These are phyloP conservation scores for Linnemannia elongata DNA, from an alignment of 192 early-diverging fungal genomes.

Conservation along the genomic window DNA sequence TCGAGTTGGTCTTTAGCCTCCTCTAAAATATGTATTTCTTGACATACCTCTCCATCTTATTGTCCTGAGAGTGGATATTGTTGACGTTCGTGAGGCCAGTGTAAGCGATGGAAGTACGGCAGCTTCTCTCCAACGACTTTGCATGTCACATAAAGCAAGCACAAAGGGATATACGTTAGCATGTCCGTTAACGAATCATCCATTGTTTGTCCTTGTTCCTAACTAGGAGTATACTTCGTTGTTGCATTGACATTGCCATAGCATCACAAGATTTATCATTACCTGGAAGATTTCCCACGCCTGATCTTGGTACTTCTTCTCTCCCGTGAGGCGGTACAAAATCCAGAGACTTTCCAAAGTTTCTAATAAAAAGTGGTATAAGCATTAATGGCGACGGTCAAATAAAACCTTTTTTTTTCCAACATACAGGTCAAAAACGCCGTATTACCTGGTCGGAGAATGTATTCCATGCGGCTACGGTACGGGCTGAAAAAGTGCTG, in stretches of 20 bases:
- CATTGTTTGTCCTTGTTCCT: too few relatives aligned
- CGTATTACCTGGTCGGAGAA: slow-evolving; percentile 65
- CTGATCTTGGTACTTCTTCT: slow-evolving; percentile 74
- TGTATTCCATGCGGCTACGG: slow-evolving; percentile 41
- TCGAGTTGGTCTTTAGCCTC: not conserved
- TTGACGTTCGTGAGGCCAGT: slow-evolving; percentile 65
- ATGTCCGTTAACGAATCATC: too few relatives aligned
- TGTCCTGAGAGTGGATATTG: slow-evolving; percentile 38
- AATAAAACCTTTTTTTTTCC: too few relatives aligned
- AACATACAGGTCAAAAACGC: too few relatives aligned
- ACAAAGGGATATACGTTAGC: not conserved
- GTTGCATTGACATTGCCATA: too few relatives aligned
- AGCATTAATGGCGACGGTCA: too few relatives aligned
- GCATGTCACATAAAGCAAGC: not conserved
- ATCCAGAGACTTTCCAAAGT: slow-evolving; percentile 81
- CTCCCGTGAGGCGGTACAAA: slow-evolving; percentile 78
- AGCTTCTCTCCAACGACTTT: slow-evolving; percentile 62
- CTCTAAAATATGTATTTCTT: not conserved
- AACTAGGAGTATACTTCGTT: too few relatives aligned
- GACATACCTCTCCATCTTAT: slow-evolving; percentile 68
- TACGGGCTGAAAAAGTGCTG: slow-evolving; percentile 26
- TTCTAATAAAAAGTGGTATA: slow-evolving; percentile 56
- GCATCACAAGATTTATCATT: not conserved
- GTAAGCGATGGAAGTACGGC: slow-evolving; percentile 63
- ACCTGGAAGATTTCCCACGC: slow-evolving; percentile 77